These are phyloP conservation scores for Pterocarpus macrocarpus DNA, from an alignment of 306 rosid species.

Conservation along the genomic window DNA sequence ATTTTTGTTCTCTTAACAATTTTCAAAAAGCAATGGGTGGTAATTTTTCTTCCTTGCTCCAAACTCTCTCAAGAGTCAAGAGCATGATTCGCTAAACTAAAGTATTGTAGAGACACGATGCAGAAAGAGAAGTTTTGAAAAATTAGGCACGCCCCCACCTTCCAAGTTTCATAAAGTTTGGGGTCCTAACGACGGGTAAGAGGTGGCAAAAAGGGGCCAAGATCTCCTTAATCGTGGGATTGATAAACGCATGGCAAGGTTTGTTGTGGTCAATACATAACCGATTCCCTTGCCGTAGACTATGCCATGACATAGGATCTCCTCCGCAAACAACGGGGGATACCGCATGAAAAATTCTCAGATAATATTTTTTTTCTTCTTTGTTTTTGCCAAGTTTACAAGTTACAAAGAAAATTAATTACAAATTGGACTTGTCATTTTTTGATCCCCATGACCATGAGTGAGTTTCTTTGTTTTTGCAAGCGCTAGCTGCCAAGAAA, in stretches of 20 bases:
- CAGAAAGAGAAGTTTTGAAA: neutral
- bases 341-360: neutral
- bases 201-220: neutral
- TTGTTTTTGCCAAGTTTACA: neutral
- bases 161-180: neutral
- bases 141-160: neutral
- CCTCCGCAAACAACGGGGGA: conserved; percentile 54
- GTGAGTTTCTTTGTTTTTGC: neutral
- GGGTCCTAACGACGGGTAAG: neutral
- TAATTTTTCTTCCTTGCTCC: too few relatives aligned
- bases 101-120: neutral
- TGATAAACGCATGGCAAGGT: neutral
- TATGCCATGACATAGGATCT: conserved; percentile 16
- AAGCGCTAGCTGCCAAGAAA: neutral
- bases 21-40: too few relatives aligned
- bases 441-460: neutral
- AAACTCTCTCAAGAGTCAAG: too few relatives aligned
- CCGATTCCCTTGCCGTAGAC: conserved; percentile 20
- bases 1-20: too few relatives aligned
- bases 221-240: conserved; percentile 15
- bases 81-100: too few relatives aligned
- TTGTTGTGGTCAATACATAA: neutral
- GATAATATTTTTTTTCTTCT: neutral
- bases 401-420: neutral
- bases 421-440: neutral